These are phyloP conservation scores for Picea sitchensis DNA, from an alignment of 75 land plant genomes.

Conservation along the genomic window DNA sequence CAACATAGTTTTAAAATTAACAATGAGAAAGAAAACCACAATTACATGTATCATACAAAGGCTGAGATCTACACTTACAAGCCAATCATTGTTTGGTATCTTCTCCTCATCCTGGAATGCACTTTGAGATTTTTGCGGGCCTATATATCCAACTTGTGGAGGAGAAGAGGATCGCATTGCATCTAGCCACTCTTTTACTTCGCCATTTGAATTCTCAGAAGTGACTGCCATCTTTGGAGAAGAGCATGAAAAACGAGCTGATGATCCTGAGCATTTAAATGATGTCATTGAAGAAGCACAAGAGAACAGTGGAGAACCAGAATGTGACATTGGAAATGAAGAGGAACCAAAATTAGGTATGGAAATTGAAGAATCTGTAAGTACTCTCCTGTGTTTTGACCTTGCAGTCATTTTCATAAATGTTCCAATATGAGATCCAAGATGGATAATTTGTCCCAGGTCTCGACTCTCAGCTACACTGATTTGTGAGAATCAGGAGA, in stretches of 20 bases:
- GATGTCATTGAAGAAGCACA: slow-evolving; percentile 3
- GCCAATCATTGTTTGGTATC: neutral
- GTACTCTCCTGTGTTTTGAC: slow-evolving; percentile 6
- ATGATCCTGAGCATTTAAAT: slow-evolving; percentile 9
- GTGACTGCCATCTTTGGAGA: neutral
- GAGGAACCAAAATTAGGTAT: neutral
- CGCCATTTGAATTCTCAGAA: neutral
- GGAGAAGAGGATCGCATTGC: slow-evolving; percentile 17
- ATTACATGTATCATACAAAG: neutral
- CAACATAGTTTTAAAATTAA: neutral
- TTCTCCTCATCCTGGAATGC: neutral
- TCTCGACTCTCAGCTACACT: neutral
- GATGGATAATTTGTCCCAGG: neutral
- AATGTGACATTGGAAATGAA: slow-evolving; percentile 7
- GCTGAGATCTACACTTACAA: neutral
- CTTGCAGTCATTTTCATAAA: neutral
- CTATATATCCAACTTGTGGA: neutral
- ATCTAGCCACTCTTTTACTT: slow-evolving; percentile 11
- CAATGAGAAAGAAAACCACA: neutral
- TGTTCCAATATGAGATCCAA: neutral
- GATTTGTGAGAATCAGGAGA: neutral
- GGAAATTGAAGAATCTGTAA: slow-evolving; percentile 4
- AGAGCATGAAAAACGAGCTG: slow-evolving; percentile 4
- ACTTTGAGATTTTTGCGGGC: neutral
- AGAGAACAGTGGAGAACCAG: slow-evolving; percentile 9